Percentiles rank a stretch among this genome's conserved stretches.
Evolutionary conservation across 2,329 filamentous ascomycete species (phyloP).

Genomic region (Aspergillus fumigatiaffinis): DNA sequence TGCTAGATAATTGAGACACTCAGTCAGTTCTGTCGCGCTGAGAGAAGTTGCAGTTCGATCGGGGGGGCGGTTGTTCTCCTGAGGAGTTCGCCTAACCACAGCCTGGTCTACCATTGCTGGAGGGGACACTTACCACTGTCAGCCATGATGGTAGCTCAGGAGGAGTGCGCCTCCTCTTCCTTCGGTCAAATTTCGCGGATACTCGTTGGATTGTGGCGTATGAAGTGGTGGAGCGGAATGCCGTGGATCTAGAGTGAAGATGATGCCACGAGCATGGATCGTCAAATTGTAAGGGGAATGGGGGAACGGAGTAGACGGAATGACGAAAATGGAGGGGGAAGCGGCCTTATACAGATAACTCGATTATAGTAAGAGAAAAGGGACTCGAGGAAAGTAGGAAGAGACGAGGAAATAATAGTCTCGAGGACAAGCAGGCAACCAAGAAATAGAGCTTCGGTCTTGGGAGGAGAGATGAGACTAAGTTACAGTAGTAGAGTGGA

Average conservation of each 20-base stretch:
- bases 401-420: background rate
- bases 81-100: conserved; percentile 14
- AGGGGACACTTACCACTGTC: conserved; percentile 27
- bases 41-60: background rate
- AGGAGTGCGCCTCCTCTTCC: conserved; percentile 27
- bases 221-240: conserved; percentile 15
- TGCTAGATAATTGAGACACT: conserved; percentile 15
- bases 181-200: conserved; percentile 11
- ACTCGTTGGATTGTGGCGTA: conserved; percentile 9
- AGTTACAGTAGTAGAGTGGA: background rate
- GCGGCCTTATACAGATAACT: background rate
- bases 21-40: conserved; percentile 23
- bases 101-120: background rate
- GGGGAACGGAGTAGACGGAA: background rate
- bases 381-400: background rate
- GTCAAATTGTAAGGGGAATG: conserved; percentile 16
- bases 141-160: conserved; percentile 29
- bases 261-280: conserved; percentile 25
- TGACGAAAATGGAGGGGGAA: background rate
- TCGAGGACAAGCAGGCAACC: background rate
- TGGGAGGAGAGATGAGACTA: background rate
- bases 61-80: conserved; percentile 21
- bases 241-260: conserved; percentile 22
- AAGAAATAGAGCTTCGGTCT: background rate
- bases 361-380: background rate